Evolutionary conservation across 2,329 filamentous ascomycete species (phyloP), one percentile per base, ranked within the genome.

Genomic region (Colletotrichum scovillei): DNA sequence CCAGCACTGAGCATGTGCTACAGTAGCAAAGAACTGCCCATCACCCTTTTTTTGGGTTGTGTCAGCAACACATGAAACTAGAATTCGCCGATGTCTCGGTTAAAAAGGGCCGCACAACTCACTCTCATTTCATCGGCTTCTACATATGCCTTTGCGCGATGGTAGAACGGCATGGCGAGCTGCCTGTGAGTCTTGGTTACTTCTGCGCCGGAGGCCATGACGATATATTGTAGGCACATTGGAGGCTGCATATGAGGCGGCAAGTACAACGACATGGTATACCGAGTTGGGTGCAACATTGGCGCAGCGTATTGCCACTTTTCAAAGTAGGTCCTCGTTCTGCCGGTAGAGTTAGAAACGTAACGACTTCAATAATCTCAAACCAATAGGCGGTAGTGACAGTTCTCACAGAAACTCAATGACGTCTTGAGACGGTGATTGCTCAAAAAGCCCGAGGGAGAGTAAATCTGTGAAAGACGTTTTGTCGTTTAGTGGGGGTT

Each of bases 1-100:
- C 91, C 91, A 93, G 5, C 88, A 83, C 78, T 93, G 92, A 49
- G 87, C 88, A 78, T 92, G 89, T 5, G 86, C 86, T 49, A 93
- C 78, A 4, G 87, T 90, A 72, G 92, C 86, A 63, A 91, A 75
- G 32, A 28, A 67, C 16, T 77, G 72, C 1, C 76, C 74, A 30
- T 72, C 67, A 2, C 63, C 74, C 66, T 74, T n/a, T 14, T 26
- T 22, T 46, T 32, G 42, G n/a, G 22, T 30, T 53, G 8, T 35
- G n/a, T 26, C 19, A 19, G 14, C 11, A 8, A 5, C 12, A 42
- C 0, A 2, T 9, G 6, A 16, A 22, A 19, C 11, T 3, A 53
- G 5, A 5, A 0, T 32, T 9, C 8, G 4, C 55, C 59, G 5
- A 5, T 4, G 2, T 5, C 19, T 22, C 19, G 42, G 19, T 19